These are phyloP conservation scores for Leccinum ochraceum DNA, from an alignment of 768 basidiomycete species.

Conservation along the genomic window DNA sequence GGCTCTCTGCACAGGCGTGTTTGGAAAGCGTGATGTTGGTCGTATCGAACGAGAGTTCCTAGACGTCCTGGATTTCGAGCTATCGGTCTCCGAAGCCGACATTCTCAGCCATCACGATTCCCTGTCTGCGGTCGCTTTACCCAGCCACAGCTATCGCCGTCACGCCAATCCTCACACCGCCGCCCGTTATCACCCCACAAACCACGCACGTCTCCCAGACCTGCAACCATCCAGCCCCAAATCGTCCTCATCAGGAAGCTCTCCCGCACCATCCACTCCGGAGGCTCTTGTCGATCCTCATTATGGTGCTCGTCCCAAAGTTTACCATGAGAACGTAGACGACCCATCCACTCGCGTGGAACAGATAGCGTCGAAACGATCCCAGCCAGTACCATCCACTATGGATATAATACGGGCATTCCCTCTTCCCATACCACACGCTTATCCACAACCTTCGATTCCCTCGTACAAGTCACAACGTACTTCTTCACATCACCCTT, in stretches of 20 bases:
- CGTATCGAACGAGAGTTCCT: slow-evolving; percentile 83
- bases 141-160: slow-evolving; percentile 30
- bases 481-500: slow-evolving; percentile 27
- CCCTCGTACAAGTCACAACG: slow-evolving; percentile 29
- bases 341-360: slow-evolving; percentile 31
- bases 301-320: slow-evolving; percentile 23
- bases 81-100: slow-evolving; percentile 64
- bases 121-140: slow-evolving; percentile 32
- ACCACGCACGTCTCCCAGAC: slow-evolving; percentile 39
- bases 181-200: slow-evolving; percentile 18
- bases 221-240: slow-evolving; percentile 44
- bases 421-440: slow-evolving; percentile 43
- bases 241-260: slow-evolving; percentile 37
- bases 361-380: slow-evolving; percentile 24
- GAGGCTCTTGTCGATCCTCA: slow-evolving; percentile 25
- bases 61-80: slow-evolving; percentile 76
- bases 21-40: slow-evolving; percentile 78
- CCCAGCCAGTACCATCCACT: slow-evolving; percentile 31
- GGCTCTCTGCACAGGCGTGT: slow-evolving; percentile 82
- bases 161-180: slow-evolving; percentile 25
- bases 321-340: slow-evolving; percentile 29
- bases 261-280: slow-evolving; percentile 36
- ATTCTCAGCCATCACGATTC: slow-evolving; percentile 48
- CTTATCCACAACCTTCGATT: slow-evolving; percentile 19
- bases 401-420: slow-evolving; percentile 50